Base-by-base conservation (phyloP, 2,329 filamentous ascomycete species). In the Stachybotrys elegans region DNA sequence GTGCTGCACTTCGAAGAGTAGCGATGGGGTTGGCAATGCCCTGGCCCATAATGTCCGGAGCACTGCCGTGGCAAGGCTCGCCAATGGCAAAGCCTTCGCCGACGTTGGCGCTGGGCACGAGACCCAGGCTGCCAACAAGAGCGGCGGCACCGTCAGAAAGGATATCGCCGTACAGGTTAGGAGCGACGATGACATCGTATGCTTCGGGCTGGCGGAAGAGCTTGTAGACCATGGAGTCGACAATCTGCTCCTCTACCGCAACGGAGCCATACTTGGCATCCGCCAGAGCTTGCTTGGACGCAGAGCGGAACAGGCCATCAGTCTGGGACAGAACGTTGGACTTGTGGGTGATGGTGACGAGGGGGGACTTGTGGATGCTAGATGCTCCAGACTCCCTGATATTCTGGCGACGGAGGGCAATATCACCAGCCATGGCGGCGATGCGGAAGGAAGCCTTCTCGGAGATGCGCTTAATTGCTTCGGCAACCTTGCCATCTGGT, bases 201-300 rank as follows among this genome's bases (percentile, higher is more conserved):
- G 85, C 86, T 60, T 85, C 79, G 35, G 93, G 93, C 70, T 97
- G 89, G 50, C 92, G 88, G 83, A 97, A 97, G 45, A 98, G 86
- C 76, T 97, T 97, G 81, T 97, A 97, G 46, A 97, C 90, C 93
- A 98, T 98, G 49, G 86, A 92, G 71, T 98, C 93, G 51, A 98
- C 92, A 56, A 98, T 98, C 73, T 98, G 93, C 76, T 97, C 93
- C 69, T 97, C 93, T 43, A 96, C 76, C 34, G 71, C 70, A 43
- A 95, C 72, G 41, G 67, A 68, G 48, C 55, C 67, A 72, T 88
- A 96, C 53, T 72, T 76, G 12, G 77, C 55, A 42, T 76, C 74
- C 22, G 81, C 76, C 8, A 97, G 82, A 4, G 88, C 88, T 22
- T 76, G 75, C 54, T 87, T 83, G 14, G 88, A 81, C 5, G 87